Evolutionary conservation across 2,329 filamentous ascomycete species (phyloP), one percentile per base, ranked within the genome.

Genomic region (Drechslera avenae): DNA sequence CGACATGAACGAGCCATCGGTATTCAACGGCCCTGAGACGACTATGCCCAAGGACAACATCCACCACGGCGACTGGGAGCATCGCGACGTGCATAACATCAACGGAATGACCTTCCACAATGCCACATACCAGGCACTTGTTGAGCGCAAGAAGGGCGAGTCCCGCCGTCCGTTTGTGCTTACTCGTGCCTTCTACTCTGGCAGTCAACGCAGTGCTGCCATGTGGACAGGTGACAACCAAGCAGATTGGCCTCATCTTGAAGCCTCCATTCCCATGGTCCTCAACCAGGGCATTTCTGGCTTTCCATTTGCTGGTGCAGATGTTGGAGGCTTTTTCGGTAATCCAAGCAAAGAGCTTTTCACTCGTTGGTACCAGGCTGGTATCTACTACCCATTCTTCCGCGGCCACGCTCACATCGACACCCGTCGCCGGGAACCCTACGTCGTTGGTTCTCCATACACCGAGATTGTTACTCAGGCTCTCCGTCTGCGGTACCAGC

Each of bases 221-320:
- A 97, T 97, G 92, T 99, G 94, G 94, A 99, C 94, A 16, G 94
- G 94, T 54, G 94, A 99, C 71, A 99, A 99, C 76, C 89, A 94
- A 72, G 94, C 94, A 9, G 86, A 84, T 18, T 99, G 94, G 94
- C 86, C 87, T 14, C 92, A 97, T 68, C 83, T 99, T 13, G 89
- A 86, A n/a, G 89, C 87, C 1, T 89, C 91, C 1, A 84, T 97
- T 31, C 93, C 94, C 18, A 99, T 99, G 94, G 80, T 96, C 18
- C 79, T 99, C 33, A 94, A 89, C 73, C 90, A 96, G 68, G 92
- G 93, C 48, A 91, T 99, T 61, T 86, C 91, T 1, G 94, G 94
- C 6, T 97, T 89, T 74, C 94, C 94, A 9, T 97, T 97, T 68
- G 86, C 91, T 0, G 94, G 94, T 47, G 94, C 94, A 44, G 94